Evolutionary conservation across 257 asterid genomes (phyloP).

Genomic region (Plantago ovata): DNA sequence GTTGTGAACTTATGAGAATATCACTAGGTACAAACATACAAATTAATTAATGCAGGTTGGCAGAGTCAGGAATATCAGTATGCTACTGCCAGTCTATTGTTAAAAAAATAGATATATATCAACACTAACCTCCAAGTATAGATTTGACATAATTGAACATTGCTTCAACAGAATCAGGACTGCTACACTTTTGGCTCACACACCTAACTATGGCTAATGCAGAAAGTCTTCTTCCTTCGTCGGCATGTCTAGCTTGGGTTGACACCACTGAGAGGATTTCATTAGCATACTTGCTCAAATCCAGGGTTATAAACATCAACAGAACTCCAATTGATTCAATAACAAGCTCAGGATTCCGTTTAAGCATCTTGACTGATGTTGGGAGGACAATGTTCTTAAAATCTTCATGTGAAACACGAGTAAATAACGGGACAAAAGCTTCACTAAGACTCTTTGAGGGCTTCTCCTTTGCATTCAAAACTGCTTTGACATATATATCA

Average conservation of each 20-base stretch:
- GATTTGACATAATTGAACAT: conserved; percentile 73
- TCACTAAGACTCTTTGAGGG: conserved; percentile 69
- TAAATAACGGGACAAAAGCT: conserved; percentile 75
- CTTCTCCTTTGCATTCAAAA: conserved; percentile 87
- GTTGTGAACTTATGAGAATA: conserved; percentile 28
- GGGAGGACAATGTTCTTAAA: conserved; percentile 65
- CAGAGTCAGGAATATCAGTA: conserved; percentile 13
- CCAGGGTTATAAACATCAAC: conserved; percentile 60
- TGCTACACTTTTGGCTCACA: conserved; percentile 90
- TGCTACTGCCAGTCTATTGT: neutral
- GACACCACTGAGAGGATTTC: conserved; percentile 76
- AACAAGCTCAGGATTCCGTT: conserved; percentile 96
- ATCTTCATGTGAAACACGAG: conserved; percentile 79
- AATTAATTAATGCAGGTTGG: conserved; percentile 16
- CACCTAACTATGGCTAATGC: conserved; percentile 72
- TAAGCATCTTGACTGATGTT: conserved; percentile 85
- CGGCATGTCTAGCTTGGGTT: conserved; percentile 85
- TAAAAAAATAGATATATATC: conserved; percentile 15
- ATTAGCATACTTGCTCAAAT: conserved; percentile 81
- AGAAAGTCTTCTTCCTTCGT: conserved; percentile 77
- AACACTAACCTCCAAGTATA: conserved; percentile 72
- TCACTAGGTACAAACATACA: neutral
- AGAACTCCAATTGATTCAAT: conserved; percentile 83
- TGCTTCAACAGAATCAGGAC: conserved; percentile 89
- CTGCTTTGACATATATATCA: conserved; percentile 68